Evolutionary conservation across 192 early-diverging fungal genomes (phyloP).

Genomic region (Rhizophagus sp.): DNA sequence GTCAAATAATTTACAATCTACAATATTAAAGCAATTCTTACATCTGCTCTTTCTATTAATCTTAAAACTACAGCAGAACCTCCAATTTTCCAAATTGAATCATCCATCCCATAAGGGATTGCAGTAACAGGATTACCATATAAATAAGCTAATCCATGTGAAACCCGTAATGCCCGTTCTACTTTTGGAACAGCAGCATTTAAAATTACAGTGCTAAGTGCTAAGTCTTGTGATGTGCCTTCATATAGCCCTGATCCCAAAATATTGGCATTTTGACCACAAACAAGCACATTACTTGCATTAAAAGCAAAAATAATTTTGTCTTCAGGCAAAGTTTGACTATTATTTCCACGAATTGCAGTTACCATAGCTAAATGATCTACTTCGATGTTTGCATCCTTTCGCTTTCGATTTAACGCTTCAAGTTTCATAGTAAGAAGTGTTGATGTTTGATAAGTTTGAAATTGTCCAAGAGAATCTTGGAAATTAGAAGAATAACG

Average conservation of each 20-base stretch:
- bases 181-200: constrained; percentile 61
- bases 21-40: constrained; percentile 31
- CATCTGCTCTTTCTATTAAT: constrained; percentile 60
- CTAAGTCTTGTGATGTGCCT: constrained; percentile 34
- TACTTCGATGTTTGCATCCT: constrained; percentile 30
- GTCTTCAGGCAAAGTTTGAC: constrained; percentile 57
- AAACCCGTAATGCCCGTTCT: constrained; percentile 44
- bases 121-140: constrained; percentile 58
- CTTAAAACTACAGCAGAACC: constrained; percentile 65
- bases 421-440: constrained; percentile 52
- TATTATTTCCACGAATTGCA: constrained; percentile 53
- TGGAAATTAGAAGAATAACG: constrained; percentile 67
- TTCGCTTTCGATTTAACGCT: constrained; percentile 39
- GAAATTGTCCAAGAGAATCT: constrained; percentile 63
- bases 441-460: constrained; percentile 66
- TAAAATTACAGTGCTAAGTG: constrained; percentile 37
- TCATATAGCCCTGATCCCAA: constrained; percentile 35
- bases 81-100: constrained; percentile 72
- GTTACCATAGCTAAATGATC: constrained; percentile 54
- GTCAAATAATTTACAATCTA: not conserved
- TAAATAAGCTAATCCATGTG: constrained; percentile 46
- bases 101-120: constrained; percentile 58
- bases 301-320: constrained; percentile 64
- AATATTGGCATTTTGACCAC: constrained; percentile 41
- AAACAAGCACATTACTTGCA: constrained; percentile 50